A percentile compares a stretch with the other conserved stretches of the same genome.
Conservation (phyloP, 345 rosid genomes). For the Eucalyptus tenuipes region DNA sequence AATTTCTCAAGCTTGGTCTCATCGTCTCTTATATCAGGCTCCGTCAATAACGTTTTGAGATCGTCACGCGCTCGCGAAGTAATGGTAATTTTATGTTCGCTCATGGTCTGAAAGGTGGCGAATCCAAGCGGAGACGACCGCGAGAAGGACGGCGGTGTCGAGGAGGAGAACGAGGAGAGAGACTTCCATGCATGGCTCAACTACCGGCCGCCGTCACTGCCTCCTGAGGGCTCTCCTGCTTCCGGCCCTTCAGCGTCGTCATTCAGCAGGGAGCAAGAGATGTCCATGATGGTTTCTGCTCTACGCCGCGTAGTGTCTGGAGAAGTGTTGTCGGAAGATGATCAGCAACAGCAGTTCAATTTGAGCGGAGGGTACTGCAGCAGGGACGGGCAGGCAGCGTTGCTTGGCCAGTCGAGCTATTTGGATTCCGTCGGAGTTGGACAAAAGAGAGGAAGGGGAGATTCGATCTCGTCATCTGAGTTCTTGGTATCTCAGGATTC, state of each 20-base stretch:
- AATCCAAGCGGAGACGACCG: neutral
- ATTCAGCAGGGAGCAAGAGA: constrained; percentile 48
- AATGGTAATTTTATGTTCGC: neutral
- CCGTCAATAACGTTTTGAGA: neutral
- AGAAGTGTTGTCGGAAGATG: constrained; percentile 7
- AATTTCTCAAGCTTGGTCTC: neutral
- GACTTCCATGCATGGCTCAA: neutral
- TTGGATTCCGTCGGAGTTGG: neutral
- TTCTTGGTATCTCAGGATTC: neutral
- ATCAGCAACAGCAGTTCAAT: constrained; percentile 6
- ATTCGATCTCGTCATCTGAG: neutral
- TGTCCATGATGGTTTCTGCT: constrained; percentile 67
- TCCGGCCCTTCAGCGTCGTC: neutral
- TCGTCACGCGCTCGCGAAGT: neutral
- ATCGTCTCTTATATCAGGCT: neutral
- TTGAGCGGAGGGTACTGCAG: constrained; percentile 18
- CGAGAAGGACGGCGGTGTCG: neutral
- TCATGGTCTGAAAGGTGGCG: neutral
- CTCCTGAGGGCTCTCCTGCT: neutral
- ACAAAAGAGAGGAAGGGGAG: neutral
- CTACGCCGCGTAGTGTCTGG: constrained; percentile 63
- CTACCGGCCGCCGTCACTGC: neutral
- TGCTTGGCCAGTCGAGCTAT: neutral
- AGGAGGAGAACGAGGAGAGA: neutral
- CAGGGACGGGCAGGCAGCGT: neutral